Percentiles rank a stretch among this genome's conserved stretches.
These are phyloP conservation scores for Pseudogymnoascus sp. DNA, from an alignment of 2,329 filamentous ascomycete genomes.

Conservation along the genomic window DNA sequence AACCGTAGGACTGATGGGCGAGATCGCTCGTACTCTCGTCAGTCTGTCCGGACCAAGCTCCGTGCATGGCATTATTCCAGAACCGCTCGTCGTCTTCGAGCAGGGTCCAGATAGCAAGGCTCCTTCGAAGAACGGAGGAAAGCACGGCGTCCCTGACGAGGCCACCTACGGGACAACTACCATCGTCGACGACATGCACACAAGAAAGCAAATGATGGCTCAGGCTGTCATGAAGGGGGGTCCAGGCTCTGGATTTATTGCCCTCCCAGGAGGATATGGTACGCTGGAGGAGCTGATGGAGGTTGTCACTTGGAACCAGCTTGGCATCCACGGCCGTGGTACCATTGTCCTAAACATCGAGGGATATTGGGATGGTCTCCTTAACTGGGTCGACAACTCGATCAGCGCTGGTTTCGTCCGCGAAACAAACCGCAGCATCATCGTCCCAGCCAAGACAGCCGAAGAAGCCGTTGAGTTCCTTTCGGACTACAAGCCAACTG, in stretches of 20 bases:
- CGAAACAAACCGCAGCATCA: constrained; percentile 60
- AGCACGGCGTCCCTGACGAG: constrained; percentile 38
- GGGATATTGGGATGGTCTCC: constrained; percentile 83
- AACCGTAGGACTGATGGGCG: constrained; percentile 91
- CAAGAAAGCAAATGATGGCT: constrained; percentile 90
- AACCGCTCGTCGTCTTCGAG: constrained; percentile 73
- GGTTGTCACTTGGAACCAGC: constrained; percentile 87
- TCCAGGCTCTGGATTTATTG: constrained; percentile 79
- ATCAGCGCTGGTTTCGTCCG: constrained; percentile 71
- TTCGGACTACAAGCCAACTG: constrained; percentile 64
- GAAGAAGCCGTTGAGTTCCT: constrained; percentile 65
- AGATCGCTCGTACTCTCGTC: constrained; percentile 72
- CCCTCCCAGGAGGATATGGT: constrained; percentile 81
- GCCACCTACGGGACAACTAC: constrained; percentile 71
- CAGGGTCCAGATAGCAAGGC: constrained; percentile 49
- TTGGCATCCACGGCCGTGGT: constrained; percentile 77
- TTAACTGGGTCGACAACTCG: constrained; percentile 71
- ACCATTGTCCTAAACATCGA: constrained; percentile 80
- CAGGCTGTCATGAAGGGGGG: constrained; percentile 74
- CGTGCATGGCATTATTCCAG: constrained; percentile 91
- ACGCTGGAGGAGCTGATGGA: constrained; percentile 95
- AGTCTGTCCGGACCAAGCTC: constrained; percentile 67
- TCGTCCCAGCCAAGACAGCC: constrained; percentile 65
- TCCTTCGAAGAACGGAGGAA: constrained; percentile 30
- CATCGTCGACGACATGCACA: constrained; percentile 92